Base-by-base conservation (phyloP, 2,329 filamentous ascomycete genomes). In the Metarhizium guizhouense region DNA sequence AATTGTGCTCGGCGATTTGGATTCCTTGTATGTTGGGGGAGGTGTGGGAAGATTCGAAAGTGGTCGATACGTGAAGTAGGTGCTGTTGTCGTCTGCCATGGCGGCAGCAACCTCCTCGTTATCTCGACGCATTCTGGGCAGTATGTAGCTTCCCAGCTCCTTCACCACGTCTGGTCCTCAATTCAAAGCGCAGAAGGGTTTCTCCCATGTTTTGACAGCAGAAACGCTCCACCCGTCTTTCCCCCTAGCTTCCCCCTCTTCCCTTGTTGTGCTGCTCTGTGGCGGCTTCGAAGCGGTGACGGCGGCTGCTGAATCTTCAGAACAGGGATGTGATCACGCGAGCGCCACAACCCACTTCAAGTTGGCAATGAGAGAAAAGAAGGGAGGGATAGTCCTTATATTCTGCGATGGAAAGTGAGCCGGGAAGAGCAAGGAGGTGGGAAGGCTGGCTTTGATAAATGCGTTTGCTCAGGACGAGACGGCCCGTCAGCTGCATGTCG, bases 31-130 rank as follows among this genome's bases (percentile, higher is more conserved):
- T 48, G 81, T 84, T 11, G 77, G 78, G 48, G 84, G 84, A 59
- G 84, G 84, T 53, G 84, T 87, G 25, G 84, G 84, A 25, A 87
- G 76, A 67, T 84, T 85, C 34, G 84, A 87, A 53, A 87, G 74
- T 10, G 84, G 84, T 51, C 82, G 79, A 69, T 87, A 87, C 60
- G 83, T 84, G 63, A 84, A 83, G 68, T 81, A 82, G 59, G 76
- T 75, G 57, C 77, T 74, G 55, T 78, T 75, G 62, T 78, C 73
- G 58, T 75, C 72, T 3, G 40, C 53, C 36, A n/a, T 42, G 53
- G 40, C 34, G 18, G 36, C 48, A 45, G 36, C 32, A 29, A 30
- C 51, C 25, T 38, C 14, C 32, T 49, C 49, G 40, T 29, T 52
- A 34, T 43, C 42, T 47, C 54, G 54, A 54, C 20, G 43, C 58